Evolutionary conservation across 306 rosid genomes (phyloP).

Genomic region (Rosa persica): DNA sequence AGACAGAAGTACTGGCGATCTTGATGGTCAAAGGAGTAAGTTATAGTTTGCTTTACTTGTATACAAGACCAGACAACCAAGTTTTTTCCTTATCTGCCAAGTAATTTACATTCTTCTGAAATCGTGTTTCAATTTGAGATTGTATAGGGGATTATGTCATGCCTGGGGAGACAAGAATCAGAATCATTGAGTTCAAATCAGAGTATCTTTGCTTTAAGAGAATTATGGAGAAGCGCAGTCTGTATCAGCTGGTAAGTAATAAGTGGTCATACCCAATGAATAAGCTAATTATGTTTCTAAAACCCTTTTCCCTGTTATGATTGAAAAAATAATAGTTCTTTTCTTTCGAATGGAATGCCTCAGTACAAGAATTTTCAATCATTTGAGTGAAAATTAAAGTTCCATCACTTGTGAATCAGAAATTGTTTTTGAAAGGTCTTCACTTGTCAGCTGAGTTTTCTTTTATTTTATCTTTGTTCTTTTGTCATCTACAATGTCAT

Average conservation of each 20-base stretch:
- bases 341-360: not conserved
- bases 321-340: not conserved
- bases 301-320: not conserved
- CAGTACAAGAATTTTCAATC: not conserved
- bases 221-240: not conserved
- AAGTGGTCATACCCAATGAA: not conserved
- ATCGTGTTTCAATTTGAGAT: not conserved
- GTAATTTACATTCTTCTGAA: not conserved
- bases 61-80: not conserved
- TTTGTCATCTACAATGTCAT: not conserved
- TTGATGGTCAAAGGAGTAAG: not conserved
- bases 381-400: not conserved
- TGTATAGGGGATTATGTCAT: not conserved
- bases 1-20: not conserved
- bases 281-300: not conserved
- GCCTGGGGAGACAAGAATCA: not conserved
- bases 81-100: not conserved
- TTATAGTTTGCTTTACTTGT: not conserved
- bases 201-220: not conserved
- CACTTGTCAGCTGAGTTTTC: not conserved
- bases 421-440: not conserved
- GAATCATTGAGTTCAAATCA: not conserved
- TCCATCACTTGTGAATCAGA: not conserved
- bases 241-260: conserved; percentile 7
- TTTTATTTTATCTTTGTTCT: not conserved